Evolutionary conservation across 75 land plant species (phyloP).

Genomic region (Pinus taeda): DNA sequence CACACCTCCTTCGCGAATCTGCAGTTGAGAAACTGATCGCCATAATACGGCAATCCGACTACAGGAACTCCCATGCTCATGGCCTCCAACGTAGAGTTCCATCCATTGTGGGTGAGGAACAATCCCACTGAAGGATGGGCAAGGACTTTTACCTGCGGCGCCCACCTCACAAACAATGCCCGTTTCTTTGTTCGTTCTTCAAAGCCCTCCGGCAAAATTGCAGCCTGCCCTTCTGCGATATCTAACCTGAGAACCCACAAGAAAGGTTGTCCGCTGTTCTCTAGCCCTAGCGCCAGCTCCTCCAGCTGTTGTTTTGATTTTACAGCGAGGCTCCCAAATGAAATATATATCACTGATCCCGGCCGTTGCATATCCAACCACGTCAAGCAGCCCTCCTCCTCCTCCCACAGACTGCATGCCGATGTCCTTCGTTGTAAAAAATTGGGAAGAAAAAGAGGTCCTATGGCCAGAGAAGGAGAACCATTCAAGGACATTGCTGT

Average conservation of each 20-base stretch:
- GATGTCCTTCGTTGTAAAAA: too few species aligned
- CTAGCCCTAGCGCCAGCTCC: too few species aligned
- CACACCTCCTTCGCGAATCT: not conserved
- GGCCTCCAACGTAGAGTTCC: not conserved
- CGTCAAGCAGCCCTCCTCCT: too few species aligned
- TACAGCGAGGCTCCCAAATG: too few species aligned
- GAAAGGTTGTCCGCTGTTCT: not conserved
- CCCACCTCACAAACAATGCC: not conserved
- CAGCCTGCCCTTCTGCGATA: not conserved
- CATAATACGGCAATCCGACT: not conserved
- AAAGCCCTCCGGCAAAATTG: not conserved
- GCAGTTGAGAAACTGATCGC: not conserved
- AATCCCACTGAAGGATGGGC: not conserved
- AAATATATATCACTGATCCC: too few species aligned
- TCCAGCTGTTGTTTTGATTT: too few species aligned
- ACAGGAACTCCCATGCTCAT: not conserved
- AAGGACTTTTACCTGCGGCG: not conserved
- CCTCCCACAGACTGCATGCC: too few species aligned
- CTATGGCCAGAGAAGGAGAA: not conserved
- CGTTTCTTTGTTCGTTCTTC: not conserved
- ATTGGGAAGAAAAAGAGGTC: too few species aligned
- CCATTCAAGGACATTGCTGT: not conserved
- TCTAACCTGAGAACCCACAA: not conserved
- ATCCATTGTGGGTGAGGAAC: not conserved
- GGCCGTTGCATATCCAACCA: too few species aligned